Percentiles rank a stretch among this genome's conserved stretches.
phyloP scores from a whole-genome alignment of 2,329 filamentous ascomycete species.

The Ceratocystis destructans region DNA sequence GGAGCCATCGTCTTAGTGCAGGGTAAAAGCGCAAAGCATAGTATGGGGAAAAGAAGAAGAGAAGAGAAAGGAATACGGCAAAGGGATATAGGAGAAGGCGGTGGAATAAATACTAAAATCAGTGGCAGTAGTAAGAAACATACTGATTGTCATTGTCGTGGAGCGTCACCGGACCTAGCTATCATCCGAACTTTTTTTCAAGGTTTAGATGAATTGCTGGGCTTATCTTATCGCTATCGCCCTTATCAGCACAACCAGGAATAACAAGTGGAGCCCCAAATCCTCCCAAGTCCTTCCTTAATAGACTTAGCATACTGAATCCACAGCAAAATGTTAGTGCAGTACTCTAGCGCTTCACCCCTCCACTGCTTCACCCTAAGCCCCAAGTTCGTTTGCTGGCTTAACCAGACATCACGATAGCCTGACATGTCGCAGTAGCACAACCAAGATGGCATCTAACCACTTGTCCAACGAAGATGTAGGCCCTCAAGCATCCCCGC shows the following conservation, averaged over 20 bases:
- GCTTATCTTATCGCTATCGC: conserved; percentile 5
- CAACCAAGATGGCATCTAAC: conserved; percentile 11
- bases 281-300: neutral
- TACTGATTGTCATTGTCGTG: too few relatives aligned
- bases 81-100: too few relatives aligned
- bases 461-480: conserved; percentile 51
- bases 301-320: neutral
- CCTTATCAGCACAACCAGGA: conserved; percentile 15
- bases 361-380: neutral
- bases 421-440: neutral
- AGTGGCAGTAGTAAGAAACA: too few relatives aligned
- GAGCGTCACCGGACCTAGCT: neutral
- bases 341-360: neutral
- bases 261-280: conserved; percentile 7
- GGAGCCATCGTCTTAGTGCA: conserved; percentile 1
- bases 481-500: conserved; percentile 13
- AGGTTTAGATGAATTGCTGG: neutral
- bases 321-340: neutral
- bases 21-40: neutral
- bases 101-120: too few relatives aligned
- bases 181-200: conserved; percentile 16
- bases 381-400: conserved; percentile 3
- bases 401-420: neutral
- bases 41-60: neutral
- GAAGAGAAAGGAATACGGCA: neutral